Percentiles rank a stretch among this genome's conserved stretches.
Conservation (phyloP, 139 green algal species). For the Picochlorum sp. region DNA sequence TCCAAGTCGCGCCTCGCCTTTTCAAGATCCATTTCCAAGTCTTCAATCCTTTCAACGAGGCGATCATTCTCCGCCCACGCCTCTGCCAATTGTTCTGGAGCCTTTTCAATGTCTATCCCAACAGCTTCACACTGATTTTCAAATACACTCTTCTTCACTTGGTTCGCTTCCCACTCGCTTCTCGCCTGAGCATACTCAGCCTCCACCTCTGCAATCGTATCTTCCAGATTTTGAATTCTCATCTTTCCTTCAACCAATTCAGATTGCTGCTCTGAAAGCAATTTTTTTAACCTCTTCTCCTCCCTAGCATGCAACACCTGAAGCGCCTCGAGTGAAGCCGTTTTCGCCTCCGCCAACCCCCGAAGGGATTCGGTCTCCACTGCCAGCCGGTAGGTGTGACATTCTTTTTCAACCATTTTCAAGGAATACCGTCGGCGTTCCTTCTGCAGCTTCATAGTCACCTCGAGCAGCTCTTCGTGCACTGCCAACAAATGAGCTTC, state of each 20-base stretch:
- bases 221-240: too few species aligned
- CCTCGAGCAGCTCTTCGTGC: not conserved
- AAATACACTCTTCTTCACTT: not conserved
- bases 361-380: not conserved
- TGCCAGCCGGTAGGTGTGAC: not conserved
- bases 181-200: too few species aligned
- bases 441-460: not conserved
- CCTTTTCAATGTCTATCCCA: not conserved
- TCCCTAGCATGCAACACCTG: not conserved
- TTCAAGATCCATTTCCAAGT: not conserved
- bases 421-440: not conserved
- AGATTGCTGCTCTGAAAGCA: not conserved
- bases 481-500: not conserved
- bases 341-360: not conserved
- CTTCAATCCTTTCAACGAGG: not conserved
- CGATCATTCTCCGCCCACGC: not conserved
- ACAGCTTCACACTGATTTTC: not conserved
- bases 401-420: slow-evolving; percentile 4
- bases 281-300: not conserved
- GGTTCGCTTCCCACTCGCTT: too few species aligned
- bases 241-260: too few species aligned
- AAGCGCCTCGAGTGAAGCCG: not conserved
- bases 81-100: not conserved
- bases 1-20: not conserved
- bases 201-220: too few species aligned